Base-by-base conservation (phyloP, 2,329 filamentous ascomycete genomes). In the Talaromyces sp. region DNA sequence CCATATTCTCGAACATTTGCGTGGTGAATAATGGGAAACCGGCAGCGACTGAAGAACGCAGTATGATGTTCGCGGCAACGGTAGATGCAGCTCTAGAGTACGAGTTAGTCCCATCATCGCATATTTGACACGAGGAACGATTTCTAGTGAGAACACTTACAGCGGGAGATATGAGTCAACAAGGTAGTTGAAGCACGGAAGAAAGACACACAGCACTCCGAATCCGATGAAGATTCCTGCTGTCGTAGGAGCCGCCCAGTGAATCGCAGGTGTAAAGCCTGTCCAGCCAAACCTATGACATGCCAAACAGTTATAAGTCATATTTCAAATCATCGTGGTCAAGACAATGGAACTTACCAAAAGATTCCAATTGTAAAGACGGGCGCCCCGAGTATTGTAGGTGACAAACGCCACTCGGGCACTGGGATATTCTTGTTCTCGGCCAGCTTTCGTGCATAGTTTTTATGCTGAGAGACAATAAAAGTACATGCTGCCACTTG, bases 111-210 rank as follows among this genome's bases (percentile, higher is more conserved):
- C n/a, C n/a, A n/a, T n/a, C n/a, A n/a, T n/a, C n/a, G n/a, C n/a
- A n/a, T n/a, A n/a, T n/a, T n/a, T n/a, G n/a, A n/a, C n/a, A n/a
- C n/a, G n/a, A n/a, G n/a, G n/a, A n/a, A n/a, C n/a, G n/a, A n/a
- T n/a, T n/a, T n/a, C n/a, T n/a, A n/a, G n/a, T 10, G 9, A 20
- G n/a, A 36, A n/a, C 5, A 59, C 70, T 63, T 53, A 73, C 72
- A 73, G 42, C 6, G 64, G 63, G 4, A 73, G 53, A 50, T 74
- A 74, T 0, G 69, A 56, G 48, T 74, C 71, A 13, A 74, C 60
- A 1, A 74, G 41, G 39, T 74, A 71, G 39, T 64, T 68, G 49
- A 70, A 69, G 10, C 61, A 60, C 2, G 58, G 62, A n/a, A 66
- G 49, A 20, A 69, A 71, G 8, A 69, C 66, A n/a, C 58, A 61